Percentiles rank a stretch among this genome's conserved stretches.
phyloP scores from a whole-genome alignment of 352 stramenopile genomes.

The Globisporangium viniferum region DNA sequence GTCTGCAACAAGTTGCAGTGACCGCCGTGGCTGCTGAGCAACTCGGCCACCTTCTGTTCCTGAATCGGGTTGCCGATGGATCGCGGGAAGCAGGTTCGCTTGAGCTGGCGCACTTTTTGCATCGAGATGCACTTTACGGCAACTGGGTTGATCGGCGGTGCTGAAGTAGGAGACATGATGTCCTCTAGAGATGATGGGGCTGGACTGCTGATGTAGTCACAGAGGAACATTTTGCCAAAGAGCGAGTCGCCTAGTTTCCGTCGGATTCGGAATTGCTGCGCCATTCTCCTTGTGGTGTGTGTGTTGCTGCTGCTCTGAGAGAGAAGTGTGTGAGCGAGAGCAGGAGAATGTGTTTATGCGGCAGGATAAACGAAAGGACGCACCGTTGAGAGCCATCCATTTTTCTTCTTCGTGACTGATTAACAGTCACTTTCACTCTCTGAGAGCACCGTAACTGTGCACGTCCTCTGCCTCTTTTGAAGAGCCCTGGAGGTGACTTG shows the following conservation, averaged over 20 bases:
- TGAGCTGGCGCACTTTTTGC: not conserved
- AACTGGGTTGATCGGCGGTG: not conserved
- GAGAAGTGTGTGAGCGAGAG: not conserved
- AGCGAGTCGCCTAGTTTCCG: not conserved
- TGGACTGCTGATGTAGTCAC: not conserved
- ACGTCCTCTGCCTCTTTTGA: no score
- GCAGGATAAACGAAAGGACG: not conserved
- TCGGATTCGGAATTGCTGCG: not conserved
- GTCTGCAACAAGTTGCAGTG: slow-evolving; percentile 3
- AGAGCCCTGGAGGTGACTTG: no score
- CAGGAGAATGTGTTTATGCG: not conserved
- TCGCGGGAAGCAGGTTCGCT: not conserved
- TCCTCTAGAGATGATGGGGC: not conserved
- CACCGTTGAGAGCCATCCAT: not conserved
- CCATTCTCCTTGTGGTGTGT: not conserved
- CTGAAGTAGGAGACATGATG: not conserved
- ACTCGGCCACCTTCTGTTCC: not conserved
- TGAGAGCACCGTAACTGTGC: no score
- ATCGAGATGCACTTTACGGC: not conserved
- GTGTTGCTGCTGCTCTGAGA: not conserved
- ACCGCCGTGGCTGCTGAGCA: not conserved
- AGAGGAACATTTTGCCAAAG: not conserved
- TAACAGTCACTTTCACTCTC: not conserved
- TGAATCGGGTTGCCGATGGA: not conserved
- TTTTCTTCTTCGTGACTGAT: not conserved